Evolutionary conservation across 495 filamentous ascomycete genomes (phyloP), one percentile per base, ranked within the genome.

Genomic region (Trichoderma parareesei): DNA sequence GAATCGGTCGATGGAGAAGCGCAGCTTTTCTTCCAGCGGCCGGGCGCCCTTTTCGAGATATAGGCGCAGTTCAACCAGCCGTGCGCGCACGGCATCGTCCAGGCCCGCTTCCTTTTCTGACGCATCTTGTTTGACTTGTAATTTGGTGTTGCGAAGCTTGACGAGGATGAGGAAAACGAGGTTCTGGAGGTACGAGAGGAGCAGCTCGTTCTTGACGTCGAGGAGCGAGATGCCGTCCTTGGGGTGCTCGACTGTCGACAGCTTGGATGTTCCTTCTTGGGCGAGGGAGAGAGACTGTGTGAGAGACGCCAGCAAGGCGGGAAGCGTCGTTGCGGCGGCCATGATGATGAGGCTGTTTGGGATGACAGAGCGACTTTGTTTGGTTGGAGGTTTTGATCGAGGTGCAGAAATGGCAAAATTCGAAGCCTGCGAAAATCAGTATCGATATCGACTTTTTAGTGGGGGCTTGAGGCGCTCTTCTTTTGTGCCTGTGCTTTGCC

Each of bases 171-270:
- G 78, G 68, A 97, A 96, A 40, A 93, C 90, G 5, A 97, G 84
- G 69, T 97, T 93, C 69, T 98, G 95, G 0, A 98, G 79, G 77
- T 98, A 98, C 2, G 95, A 92, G 53, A 98, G 88, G 14, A 98
- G 85, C 18, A 98, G 83, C 67, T 98, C 95, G 79, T 91, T 96
- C 74, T 98, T 98, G 62, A 88, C 84, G 71, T 97, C 91, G 70
- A 98, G 86, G 5, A 98, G 87, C 2, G 94, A 97, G 61, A 98
- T 93, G 67, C 93, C 93, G 67, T 96, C 87, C 68, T 87, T 81
- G 9, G 90, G 87, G 6, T 90, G 83, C 13, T 79, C 74, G 53
- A 87, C 71, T 59, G 87, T 74, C 4, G 77, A 62, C 11, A 84
- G 66, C 57, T 85, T 84, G 9, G 88, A 86, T 3, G 92, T 74